Evolutionary conservation across 2,329 filamentous ascomycete species (phyloP), one percentile per base, ranked within the genome.

Genomic region (Cercospora nicotianae): DNA sequence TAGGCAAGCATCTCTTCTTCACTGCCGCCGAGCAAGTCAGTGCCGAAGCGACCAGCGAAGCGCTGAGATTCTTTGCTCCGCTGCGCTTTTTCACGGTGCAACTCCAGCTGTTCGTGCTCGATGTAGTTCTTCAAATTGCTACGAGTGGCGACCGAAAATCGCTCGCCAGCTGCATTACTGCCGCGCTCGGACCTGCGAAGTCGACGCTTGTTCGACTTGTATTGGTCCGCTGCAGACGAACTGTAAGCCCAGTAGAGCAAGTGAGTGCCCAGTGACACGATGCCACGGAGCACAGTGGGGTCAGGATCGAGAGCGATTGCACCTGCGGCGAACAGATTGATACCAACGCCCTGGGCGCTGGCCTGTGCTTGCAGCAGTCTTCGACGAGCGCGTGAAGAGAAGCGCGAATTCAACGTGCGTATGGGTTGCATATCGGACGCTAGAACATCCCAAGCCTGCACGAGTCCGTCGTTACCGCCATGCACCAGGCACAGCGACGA

Each of bases 381-480:
- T 66, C 94, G 91, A 70, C 94, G 91, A 61, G 94, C 90, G 30
- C 93, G 89, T 7, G 91, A 90, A 1, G 91, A 91, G 72, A 94
- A 93, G 13, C 91, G 89, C 2, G 93, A 92, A 76, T 96, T 94
- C 64, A 99, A 84, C 0, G 93, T 98, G 45, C 93, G 89, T 62
- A 98, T 86, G 0, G 95, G 92, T 20, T 90, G 88, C 18, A 85
- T 80, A 0, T 86, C 91, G 1, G 94, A 98, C 0, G 90, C 92
- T 58, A 99, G 83, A n/a, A 91, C 92, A 81, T 99, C 95, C 95
- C 95, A 99, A 5, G 93, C 92, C 79, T 98, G 95, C 4, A 97
- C 94, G 3, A 98, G 86, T 0, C 95, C 94, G 80, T 99, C 95
- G 72, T 91, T 97, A 28, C 95, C 95, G 60, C 95, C 95, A 77